phyloP scores from a whole-genome alignment of 257 asterid genomes.

The Misopates orontium region DNA sequence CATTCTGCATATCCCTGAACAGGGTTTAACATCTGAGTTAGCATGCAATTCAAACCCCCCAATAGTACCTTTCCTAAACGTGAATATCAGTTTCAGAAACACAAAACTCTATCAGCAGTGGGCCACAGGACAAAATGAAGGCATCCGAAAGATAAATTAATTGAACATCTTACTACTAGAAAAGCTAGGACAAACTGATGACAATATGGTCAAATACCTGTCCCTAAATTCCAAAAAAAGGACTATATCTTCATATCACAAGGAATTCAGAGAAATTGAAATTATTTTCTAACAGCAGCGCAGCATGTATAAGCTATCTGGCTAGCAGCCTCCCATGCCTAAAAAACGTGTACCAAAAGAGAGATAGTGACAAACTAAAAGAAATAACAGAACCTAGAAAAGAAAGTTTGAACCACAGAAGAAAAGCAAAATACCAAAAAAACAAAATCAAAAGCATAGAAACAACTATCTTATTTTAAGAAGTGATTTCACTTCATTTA shows the following conservation, averaged over 20 bases:
- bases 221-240: not conserved
- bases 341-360: conserved; percentile 8
- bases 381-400: conserved; percentile 7
- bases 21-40: conserved; percentile 38
- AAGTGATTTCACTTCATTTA: conserved; percentile 1
- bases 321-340: conserved; percentile 2
- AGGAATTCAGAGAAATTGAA: conserved; percentile 7
- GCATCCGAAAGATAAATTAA: conserved; percentile 15
- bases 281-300: not conserved
- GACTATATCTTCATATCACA: conserved; percentile 8
- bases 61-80: not conserved
- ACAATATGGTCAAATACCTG: not conserved
- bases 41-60: conserved; percentile 28
- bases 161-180: not conserved
- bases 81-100: conserved; percentile 22
- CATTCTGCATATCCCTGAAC: conserved; percentile 91
- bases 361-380: not conserved
- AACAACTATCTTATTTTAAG: conserved; percentile 12
- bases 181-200: not conserved
- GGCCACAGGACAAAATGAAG: not conserved
- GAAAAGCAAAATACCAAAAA: not conserved
- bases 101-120: conserved; percentile 19
- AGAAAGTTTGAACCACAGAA: not conserved
- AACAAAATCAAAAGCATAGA: not conserved
- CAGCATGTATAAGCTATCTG: not conserved